phyloP scores from a whole-genome alignment of 495 filamentous ascomycete genomes.

The Pseudomonodictys pantanalensis region DNA sequence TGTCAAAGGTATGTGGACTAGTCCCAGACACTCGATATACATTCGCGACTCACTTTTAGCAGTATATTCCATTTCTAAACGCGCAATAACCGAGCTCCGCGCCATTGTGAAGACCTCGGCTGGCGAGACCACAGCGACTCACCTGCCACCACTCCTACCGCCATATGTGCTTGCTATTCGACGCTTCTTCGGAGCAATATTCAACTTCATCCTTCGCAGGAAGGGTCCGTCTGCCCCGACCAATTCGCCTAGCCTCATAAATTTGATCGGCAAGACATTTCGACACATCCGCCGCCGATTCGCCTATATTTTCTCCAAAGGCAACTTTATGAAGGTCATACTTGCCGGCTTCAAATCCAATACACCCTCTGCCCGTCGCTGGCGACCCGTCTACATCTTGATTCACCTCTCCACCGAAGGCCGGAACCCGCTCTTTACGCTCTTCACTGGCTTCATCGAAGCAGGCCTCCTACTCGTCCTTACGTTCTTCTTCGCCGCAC shows the following conservation, averaged over 20 bases:
- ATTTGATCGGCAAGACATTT: neutral
- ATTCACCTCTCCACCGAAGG: constrained; percentile 27
- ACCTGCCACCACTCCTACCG: constrained; percentile 5
- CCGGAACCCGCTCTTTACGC: constrained; percentile 15
- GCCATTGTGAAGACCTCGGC: neutral
- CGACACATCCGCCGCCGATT: neutral
- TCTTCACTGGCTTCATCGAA: constrained; percentile 31
- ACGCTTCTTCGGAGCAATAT: neutral
- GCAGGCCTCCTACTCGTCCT: constrained; percentile 24
- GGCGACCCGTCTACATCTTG: constrained; percentile 25
- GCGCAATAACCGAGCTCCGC: neutral
- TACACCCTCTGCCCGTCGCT: constrained; percentile 20
- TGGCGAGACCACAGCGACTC: neutral
- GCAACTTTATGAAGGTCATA: constrained; percentile 4
- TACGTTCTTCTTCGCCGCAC: constrained; percentile 33
- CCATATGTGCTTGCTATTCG: neutral
- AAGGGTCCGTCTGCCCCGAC: neutral
- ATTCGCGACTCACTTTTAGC: neutral
- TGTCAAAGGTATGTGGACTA: constrained; percentile 5
- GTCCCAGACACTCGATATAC: neutral
- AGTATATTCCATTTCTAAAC: neutral
- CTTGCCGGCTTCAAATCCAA: neutral
- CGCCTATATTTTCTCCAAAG: neutral
- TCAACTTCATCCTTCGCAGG: neutral
- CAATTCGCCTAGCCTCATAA: no score